Conservation (phyloP, 805 yeast species). For the Candida nemodendra region DNA sequence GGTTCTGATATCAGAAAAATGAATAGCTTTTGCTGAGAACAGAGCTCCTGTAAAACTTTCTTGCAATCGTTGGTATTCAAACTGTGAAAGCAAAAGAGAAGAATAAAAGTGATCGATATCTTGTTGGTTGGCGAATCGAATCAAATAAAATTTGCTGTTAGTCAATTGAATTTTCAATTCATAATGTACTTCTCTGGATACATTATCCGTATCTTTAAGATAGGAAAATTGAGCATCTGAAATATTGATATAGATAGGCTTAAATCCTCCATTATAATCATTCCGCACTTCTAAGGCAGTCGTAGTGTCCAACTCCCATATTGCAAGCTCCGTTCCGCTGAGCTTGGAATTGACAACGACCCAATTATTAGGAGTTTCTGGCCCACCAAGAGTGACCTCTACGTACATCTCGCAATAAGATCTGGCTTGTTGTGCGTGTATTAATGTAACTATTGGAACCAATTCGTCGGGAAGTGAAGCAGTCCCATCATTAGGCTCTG, state of each 20-base stretch:
- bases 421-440: slow-evolving; percentile 68
- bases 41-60: slow-evolving; percentile 67
- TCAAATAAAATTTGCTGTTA: slow-evolving; percentile 21
- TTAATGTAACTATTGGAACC: slow-evolving; percentile 66
- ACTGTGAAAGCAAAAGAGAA: slow-evolving; percentile 52
- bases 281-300: slow-evolving; percentile 27
- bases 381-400: slow-evolving; percentile 22
- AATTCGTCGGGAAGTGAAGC: slow-evolving; percentile 57
- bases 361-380: slow-evolving; percentile 19
- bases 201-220: slow-evolving; percentile 1
- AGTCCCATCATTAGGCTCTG: slow-evolving; percentile 17
- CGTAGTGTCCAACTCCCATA: slow-evolving; percentile 42
- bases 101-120: slow-evolving; percentile 37
- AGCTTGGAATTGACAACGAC: slow-evolving; percentile 27
- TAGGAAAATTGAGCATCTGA: slow-evolving; percentile 40
- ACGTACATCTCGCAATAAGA: slow-evolving; percentile 47
- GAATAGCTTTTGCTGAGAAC: slow-evolving; percentile 54
- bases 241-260: slow-evolving; percentile 52
- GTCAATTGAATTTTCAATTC: slow-evolving; percentile 27
- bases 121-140: slow-evolving; percentile 25
- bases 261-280: slow-evolving; percentile 38
- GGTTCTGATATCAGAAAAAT: slow-evolving; percentile 57
- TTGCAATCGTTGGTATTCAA: slow-evolving; percentile 54
- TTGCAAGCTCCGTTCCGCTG: slow-evolving; percentile 54
- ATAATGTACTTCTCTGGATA: slow-evolving; percentile 5